A percentile compares a stretch with the other conserved stretches of the same genome.
Evolutionary conservation across 495 filamentous ascomycete species (phyloP).

Genomic region (Trichoderma reesei): DNA sequence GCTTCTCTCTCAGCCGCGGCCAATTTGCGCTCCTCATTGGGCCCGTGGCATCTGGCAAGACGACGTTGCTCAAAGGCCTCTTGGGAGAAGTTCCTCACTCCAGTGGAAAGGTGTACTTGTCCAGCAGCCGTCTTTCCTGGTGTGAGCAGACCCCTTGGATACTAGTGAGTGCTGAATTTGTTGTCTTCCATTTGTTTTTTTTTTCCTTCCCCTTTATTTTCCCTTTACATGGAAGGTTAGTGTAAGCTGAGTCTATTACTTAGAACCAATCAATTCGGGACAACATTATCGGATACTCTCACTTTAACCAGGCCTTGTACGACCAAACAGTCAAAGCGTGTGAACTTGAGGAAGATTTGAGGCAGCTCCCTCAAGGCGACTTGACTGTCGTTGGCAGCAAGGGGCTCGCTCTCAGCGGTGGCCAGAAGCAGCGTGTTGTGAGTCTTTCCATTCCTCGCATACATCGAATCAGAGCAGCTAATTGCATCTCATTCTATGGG

Average conservation of each 20-base stretch:
- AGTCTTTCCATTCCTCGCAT: neutral
- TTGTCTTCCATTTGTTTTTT: too few relatives aligned
- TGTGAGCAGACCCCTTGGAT: slow-evolving; percentile 38
- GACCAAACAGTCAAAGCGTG: slow-evolving; percentile 42
- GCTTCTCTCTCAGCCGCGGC: slow-evolving; percentile 21
- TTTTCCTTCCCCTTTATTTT: too few relatives aligned
- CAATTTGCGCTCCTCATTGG: slow-evolving; percentile 34
- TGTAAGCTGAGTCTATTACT: neutral
- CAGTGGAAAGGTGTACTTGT: slow-evolving; percentile 17
- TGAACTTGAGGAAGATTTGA: slow-evolving; percentile 41
- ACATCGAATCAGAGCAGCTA: too few relatives aligned
- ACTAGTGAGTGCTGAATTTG: slow-evolving; percentile 23
- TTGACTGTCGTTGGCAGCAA: slow-evolving; percentile 46
- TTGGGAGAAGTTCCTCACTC: slow-evolving; percentile 37
- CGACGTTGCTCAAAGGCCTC: slow-evolving; percentile 35
- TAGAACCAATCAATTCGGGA: slow-evolving; percentile 44
- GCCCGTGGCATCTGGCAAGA: slow-evolving; percentile 40
- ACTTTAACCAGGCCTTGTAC: slow-evolving; percentile 45
- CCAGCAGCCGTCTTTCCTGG: slow-evolving; percentile 13
- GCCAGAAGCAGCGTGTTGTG: slow-evolving; percentile 48
- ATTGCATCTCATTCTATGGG: neutral
- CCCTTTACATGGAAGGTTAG: neutral
- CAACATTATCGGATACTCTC: slow-evolving; percentile 41
- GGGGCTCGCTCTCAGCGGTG: slow-evolving; percentile 47
- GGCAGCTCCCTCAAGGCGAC: slow-evolving; percentile 42